Evolutionary conservation across 2,329 filamentous ascomycete genomes (phyloP).

Genomic region (Daldinia sp.): DNA sequence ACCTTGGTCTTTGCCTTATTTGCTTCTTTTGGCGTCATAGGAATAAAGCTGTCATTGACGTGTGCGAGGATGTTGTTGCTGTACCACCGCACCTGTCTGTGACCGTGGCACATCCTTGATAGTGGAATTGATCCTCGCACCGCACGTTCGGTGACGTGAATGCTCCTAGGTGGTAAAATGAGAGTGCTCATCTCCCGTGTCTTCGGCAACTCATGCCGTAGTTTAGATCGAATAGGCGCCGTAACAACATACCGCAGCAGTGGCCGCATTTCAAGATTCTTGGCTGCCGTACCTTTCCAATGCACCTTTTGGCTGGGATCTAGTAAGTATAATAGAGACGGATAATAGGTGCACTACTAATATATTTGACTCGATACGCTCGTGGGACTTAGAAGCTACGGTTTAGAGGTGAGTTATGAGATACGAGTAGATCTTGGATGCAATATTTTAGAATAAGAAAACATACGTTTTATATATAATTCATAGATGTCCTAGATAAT

Average conservation of each 20-base stretch:
- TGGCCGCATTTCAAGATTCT: constrained; percentile 9
- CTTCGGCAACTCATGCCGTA: background rate
- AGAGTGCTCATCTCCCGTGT: background rate
- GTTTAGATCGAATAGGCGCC: background rate
- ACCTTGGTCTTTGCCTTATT: constrained; percentile 6
- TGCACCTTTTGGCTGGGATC: background rate
- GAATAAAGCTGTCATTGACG: background rate
- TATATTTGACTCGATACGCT: background rate
- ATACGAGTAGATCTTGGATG: background rate
- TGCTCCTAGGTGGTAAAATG: background rate
- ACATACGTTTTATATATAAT: background rate
- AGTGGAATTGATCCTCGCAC: background rate
- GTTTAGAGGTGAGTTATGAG: background rate
- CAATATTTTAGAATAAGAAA: background rate
- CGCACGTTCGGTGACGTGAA: background rate
- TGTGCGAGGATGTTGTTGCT: background rate
- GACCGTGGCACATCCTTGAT: background rate
- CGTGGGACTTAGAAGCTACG: background rate
- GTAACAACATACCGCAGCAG: background rate
- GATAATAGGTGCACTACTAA: background rate
- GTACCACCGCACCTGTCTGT: constrained; percentile 16
- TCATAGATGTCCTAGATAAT: background rate
- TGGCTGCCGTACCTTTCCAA: background rate
- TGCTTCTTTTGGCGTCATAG: background rate
- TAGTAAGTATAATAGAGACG: background rate